phyloP scores from a whole-genome alignment of 441 rosid genomes.

The Kokia cookei region DNA sequence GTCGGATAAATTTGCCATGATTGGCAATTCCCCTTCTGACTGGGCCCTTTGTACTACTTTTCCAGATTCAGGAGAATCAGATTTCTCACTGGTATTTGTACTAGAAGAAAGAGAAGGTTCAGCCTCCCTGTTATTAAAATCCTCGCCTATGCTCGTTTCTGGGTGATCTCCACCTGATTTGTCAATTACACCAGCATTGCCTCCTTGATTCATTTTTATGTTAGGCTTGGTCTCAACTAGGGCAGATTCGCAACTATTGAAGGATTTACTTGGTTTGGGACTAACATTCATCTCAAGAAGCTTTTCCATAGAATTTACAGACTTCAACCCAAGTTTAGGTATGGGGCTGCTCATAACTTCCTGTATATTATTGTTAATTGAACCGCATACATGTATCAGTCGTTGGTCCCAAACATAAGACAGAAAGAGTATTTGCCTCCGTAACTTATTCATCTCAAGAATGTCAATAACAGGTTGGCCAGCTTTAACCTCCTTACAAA shows the following conservation, averaged over 20 bases:
- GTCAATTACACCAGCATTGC: conserved; percentile 15
- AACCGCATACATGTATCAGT: conserved; percentile 37
- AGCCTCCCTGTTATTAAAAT: conserved; percentile 29
- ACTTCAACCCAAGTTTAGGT: conserved; percentile 37
- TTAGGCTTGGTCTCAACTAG: conserved; percentile 26
- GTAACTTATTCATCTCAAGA: conserved; percentile 60
- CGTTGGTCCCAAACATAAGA: conserved; percentile 67
- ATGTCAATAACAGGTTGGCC: conserved; percentile 50
- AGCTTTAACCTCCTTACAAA: conserved; percentile 26
- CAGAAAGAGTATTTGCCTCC: conserved; percentile 53
- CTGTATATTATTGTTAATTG: conserved; percentile 23
- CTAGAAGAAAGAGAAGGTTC: conserved; percentile 24
- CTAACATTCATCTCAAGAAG: conserved; percentile 24
- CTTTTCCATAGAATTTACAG: conserved; percentile 32
- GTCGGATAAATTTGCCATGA: conserved; percentile 41
- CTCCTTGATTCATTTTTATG: conserved; percentile 27
- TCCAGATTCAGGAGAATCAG: conserved; percentile 34
- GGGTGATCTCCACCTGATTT: conserved; percentile 24
- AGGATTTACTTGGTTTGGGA: conserved; percentile 27
- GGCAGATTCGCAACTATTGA: conserved; percentile 31
- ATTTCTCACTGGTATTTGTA: conserved; percentile 26
- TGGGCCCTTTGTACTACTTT: conserved; percentile 33
- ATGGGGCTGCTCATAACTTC: conserved; percentile 30
- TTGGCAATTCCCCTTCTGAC: conserved; percentile 58
- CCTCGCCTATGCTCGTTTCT: conserved; percentile 21